These are phyloP conservation scores for Mallotus japonicus DNA, from an alignment of 441 rosid genomes.

Conservation along the genomic window DNA sequence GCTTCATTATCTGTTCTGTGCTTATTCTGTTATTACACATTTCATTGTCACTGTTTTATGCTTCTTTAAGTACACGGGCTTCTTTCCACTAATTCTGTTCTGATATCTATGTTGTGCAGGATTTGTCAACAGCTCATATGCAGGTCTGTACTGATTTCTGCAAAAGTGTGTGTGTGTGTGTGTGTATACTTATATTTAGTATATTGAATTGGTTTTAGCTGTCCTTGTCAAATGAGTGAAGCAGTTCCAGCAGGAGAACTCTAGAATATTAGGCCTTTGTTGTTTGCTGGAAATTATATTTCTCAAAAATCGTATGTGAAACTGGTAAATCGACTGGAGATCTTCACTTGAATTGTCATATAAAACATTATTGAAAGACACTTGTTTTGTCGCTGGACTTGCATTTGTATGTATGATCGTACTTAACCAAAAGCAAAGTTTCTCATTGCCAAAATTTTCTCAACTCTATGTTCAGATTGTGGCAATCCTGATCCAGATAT, in stretches of 20 bases:
- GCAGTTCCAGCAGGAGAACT: too few species aligned
- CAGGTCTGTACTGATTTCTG: slow-evolving; percentile 35
- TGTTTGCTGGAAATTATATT: too few species aligned
- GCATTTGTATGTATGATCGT: not conserved
- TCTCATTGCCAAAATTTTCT: not conserved
- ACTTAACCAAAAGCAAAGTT: not conserved
- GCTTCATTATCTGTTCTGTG: not conserved
- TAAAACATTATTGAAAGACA: not conserved
- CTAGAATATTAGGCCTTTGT: too few species aligned
- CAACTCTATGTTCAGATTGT: slow-evolving; percentile 36
- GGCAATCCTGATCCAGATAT: slow-evolving; percentile 35
- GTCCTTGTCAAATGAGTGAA: too few species aligned
- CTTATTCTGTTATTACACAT: not conserved
- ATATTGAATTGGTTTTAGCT: not conserved
- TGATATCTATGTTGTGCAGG: slow-evolving; percentile 29
- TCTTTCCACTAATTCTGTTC: slow-evolving; percentile 8
- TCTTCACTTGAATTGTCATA: not conserved
- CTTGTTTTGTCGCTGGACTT: too few species aligned
- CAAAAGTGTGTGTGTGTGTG: too few species aligned
- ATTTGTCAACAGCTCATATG: slow-evolving; percentile 24
- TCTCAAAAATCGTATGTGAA: not conserved
- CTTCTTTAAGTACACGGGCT: not conserved
- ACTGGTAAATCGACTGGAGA: not conserved
- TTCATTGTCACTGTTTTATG: not conserved
- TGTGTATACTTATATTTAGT: too few species aligned